A percentile compares a stretch with the other conserved stretches of the same genome.
Conservation (phyloP, 805 yeast species). For the Wickerhamiella shivajii region DNA sequence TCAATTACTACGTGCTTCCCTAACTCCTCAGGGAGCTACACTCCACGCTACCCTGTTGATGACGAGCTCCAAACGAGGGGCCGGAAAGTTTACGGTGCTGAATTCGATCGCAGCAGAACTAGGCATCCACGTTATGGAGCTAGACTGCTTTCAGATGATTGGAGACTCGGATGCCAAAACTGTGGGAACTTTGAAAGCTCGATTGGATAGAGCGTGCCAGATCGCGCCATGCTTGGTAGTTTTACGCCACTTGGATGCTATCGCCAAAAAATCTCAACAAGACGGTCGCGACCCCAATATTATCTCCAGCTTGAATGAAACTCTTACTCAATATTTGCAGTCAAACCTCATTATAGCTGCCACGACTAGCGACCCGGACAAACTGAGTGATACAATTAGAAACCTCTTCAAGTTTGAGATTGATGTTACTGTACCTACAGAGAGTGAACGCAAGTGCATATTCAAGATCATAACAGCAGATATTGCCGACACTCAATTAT, state of each 20-base stretch:
- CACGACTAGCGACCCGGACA: slow-evolving; percentile 54
- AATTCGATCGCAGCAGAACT: slow-evolving; percentile 37
- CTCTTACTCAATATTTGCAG: slow-evolving; percentile 41
- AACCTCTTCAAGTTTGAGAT: slow-evolving; percentile 64
- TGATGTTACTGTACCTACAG: slow-evolving; percentile 62
- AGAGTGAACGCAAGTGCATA: slow-evolving; percentile 52
- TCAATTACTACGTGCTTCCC: slow-evolving; percentile 39
- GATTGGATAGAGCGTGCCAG: slow-evolving; percentile 47
- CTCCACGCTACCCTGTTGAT: slow-evolving; percentile 51
- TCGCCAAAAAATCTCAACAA: slow-evolving; percentile 53
- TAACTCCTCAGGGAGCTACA: slow-evolving; percentile 22
- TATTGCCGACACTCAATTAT: slow-evolving; percentile 7
- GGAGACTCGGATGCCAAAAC: slow-evolving; percentile 68
- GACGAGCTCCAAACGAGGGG: slow-evolving; percentile 54
- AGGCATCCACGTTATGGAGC: slow-evolving; percentile 51
- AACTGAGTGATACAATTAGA: slow-evolving; percentile 49
- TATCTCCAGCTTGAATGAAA: slow-evolving; percentile 36
- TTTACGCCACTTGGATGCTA: slow-evolving; percentile 56
- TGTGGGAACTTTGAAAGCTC: slow-evolving; percentile 62
- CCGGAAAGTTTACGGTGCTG: slow-evolving; percentile 63
- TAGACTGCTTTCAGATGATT: slow-evolving; percentile 55
- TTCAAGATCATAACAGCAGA: slow-evolving; percentile 34
- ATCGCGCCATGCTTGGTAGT: slow-evolving; percentile 36
- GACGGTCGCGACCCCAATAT: slow-evolving; percentile 32
- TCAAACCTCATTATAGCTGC: slow-evolving; percentile 43